A percentile compares a stretch with the other conserved stretches of the same genome.
phyloP scores from a whole-genome alignment of 2,329 filamentous ascomycete species.

The Daldinia sp. region DNA sequence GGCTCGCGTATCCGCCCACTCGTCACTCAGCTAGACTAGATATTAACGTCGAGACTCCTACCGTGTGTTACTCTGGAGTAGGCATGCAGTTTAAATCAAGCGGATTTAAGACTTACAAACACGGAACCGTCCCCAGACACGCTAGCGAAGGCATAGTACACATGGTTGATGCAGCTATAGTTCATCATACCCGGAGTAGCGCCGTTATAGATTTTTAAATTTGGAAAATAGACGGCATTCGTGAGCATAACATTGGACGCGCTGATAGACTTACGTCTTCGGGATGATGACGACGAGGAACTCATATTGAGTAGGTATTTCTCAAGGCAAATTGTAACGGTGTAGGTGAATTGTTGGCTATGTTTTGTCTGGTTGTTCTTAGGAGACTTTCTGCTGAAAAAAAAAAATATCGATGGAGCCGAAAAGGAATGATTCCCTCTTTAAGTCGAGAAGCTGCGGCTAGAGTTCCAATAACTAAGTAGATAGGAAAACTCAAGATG shows the following conservation, averaged over 20 bases:
- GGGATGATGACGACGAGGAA: slow-evolving; percentile 51
- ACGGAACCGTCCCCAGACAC: slow-evolving; percentile 76
- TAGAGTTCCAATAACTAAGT: slow-evolving; percentile 17
- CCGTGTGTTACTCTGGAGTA: slow-evolving; percentile 14
- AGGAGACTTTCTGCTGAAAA: neutral
- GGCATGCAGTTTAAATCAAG: slow-evolving; percentile 11
- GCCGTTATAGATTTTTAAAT: slow-evolving; percentile 75
- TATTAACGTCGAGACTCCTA: slow-evolving; percentile 20
- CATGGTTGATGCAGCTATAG: slow-evolving; percentile 78
- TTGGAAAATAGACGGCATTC: slow-evolving; percentile 88
- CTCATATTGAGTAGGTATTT: slow-evolving; percentile 45
- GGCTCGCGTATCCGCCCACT: slow-evolving; percentile 77
- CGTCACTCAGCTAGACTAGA: slow-evolving; percentile 73
- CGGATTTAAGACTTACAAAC: slow-evolving; percentile 65
- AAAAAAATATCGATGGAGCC: neutral
- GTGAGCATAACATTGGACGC: slow-evolving; percentile 63
- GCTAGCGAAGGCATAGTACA: slow-evolving; percentile 85
- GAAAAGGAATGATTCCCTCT: slow-evolving; percentile 10
- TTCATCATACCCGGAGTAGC: slow-evolving; percentile 78
- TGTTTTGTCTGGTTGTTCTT: slow-evolving; percentile 5
- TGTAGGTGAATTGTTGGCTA: neutral
- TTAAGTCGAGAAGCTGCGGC: slow-evolving; percentile 19
- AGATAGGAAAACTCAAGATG: slow-evolving; percentile 20
- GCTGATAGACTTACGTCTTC: slow-evolving; percentile 57
- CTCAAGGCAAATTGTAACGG: neutral